A percentile compares a stretch with the other conserved stretches of the same genome.
Conservation (phyloP, 2,329 filamentous ascomycete species). For the Elsinoe ampelina region DNA sequence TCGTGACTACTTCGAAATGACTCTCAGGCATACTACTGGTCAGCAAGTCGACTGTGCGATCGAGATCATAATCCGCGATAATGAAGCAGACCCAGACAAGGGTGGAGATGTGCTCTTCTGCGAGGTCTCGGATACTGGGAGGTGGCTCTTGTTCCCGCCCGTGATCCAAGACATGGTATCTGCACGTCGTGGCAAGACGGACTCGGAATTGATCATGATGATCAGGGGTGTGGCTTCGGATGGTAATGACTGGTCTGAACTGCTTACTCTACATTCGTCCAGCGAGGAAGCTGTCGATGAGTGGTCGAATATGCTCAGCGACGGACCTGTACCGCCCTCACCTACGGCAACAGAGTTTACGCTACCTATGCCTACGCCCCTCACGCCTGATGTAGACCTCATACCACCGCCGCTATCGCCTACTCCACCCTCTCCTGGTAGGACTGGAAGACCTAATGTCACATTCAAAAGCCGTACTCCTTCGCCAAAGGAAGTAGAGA, state of each 20-base stretch:
- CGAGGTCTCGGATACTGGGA: constrained; percentile 67
- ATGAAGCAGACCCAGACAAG: constrained; percentile 54
- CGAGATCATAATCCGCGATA: constrained; percentile 79
- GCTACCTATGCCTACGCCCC: constrained; percentile 18
- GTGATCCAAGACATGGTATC: constrained; percentile 66
- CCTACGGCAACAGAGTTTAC: constrained; percentile 33
- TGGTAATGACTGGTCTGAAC: constrained; percentile 67
- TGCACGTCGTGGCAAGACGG: constrained; percentile 63
- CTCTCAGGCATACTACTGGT: constrained; percentile 77
- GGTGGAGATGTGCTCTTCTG: constrained; percentile 84
- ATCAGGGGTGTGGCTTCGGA: constrained; percentile 59
- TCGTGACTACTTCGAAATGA: constrained; percentile 80
- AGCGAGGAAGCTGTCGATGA: constrained; percentile 70
- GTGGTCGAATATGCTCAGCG: constrained; percentile 80
- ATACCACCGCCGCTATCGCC: constrained; percentile 1
- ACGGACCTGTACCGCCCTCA: constrained; percentile 51
- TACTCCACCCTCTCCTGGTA: constrained; percentile 20
- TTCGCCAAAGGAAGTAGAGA: constrained; percentile 44
- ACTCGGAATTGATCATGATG: constrained; percentile 75
- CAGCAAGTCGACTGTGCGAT: constrained; percentile 83
- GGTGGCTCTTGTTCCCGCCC: constrained; percentile 87
- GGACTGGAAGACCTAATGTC: constrained; percentile 35
- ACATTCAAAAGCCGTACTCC: constrained; percentile 14
- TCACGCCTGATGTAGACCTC: constrained; percentile 1
- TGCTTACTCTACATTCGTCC: constrained; percentile 67